Evolutionary conservation across 768 basidiomycete species (phyloP).

Genomic region (Lactifluus echinatus): DNA sequence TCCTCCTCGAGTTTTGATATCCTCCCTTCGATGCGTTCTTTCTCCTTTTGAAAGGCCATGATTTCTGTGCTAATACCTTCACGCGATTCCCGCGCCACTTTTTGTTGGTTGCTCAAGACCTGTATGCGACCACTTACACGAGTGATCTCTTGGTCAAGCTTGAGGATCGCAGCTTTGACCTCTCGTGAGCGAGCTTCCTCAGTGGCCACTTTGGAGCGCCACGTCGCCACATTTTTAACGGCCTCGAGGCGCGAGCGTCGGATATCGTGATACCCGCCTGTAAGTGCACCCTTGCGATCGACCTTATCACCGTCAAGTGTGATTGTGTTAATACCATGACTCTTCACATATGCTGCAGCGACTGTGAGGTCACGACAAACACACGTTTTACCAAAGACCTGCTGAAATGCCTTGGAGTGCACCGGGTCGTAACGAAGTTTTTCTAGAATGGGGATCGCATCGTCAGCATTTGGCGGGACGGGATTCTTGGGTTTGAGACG

Average conservation of each 20-base stretch:
- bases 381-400: conserved; percentile 96
- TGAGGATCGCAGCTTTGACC: conserved; percentile 59
- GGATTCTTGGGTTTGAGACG: conserved; percentile 74
- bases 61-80: conserved; percentile 61
- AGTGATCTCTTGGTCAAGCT: conserved; percentile 83
- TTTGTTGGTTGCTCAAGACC: conserved; percentile 58
- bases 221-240: conserved; percentile 65
- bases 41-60: conserved; percentile 50
- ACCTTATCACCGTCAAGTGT: conserved; percentile 97
- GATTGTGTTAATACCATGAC: conserved; percentile 92
- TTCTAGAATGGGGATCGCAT: conserved; percentile 72
- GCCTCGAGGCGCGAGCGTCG: conserved; percentile 85
- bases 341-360: conserved; percentile 90
- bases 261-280: conserved; percentile 93
- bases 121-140: conserved; percentile 63
- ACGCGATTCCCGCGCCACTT: conserved; percentile 57
- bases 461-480: conserved; percentile 59
- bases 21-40: conserved; percentile 56
- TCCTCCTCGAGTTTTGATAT: conserved; percentile 58
- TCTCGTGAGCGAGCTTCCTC: conserved; percentile 60
- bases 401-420: conserved; percentile 82
- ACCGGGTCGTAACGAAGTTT: conserved; percentile 69
- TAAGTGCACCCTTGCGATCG: conserved; percentile 91
- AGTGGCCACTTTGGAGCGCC: conserved; percentile 62
- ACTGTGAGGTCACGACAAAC: conserved; percentile 89